Evolutionary conservation across 345 rosid species (phyloP), one percentile per base, ranked within the genome.

Genomic region (Streptanthus diversifolius): DNA sequence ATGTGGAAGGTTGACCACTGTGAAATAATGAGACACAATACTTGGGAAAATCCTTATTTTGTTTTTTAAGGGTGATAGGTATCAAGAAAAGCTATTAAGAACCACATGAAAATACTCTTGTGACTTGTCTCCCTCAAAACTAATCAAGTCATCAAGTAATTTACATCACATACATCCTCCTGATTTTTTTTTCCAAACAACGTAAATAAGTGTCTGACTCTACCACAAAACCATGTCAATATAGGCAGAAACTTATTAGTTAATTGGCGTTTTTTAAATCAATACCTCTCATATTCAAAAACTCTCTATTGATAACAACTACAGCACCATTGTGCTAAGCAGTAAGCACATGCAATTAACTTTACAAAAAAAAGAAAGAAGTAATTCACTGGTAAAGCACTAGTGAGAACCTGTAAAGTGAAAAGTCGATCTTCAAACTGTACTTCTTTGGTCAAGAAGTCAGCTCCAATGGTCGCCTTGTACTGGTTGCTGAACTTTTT

Each of bases 391-490:
- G 36, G 49, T 15, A 51, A 32, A 70, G 61, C 36, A 54, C 8
- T 7, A 54, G 67, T 17, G 43, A 21, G 47, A 49, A 93, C 98
- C 97, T 91, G 98, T 78, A 91, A 85, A 39, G 97, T 91, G 83
- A 93, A 91, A 80, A 91, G 86, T 21, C 93, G 87, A 83, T 93
- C 98, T 76, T 93, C 97, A 56, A 89, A 83, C 74, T 89, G 90
- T 11, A 93, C 91, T 82, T 93, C 98, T 80, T 93, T 93, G 5
- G 96, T 89, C 82, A 93, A 85, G 72, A 93, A 93, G 80, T 93
- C 98, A 19, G 95, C 97, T 32, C 98, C 98, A 14, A 93, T 93
- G 13, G 97, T 91, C 0, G 98, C 97, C 73, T 93, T 93, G 77
- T 93, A 93, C 75, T 93, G 97, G 77, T 89, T 89, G 72, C 96